Percentiles rank a stretch among this genome's conserved stretches.
Conservation (phyloP, 306 rosid genomes). For the Sphenostylis stenocarpa region DNA sequence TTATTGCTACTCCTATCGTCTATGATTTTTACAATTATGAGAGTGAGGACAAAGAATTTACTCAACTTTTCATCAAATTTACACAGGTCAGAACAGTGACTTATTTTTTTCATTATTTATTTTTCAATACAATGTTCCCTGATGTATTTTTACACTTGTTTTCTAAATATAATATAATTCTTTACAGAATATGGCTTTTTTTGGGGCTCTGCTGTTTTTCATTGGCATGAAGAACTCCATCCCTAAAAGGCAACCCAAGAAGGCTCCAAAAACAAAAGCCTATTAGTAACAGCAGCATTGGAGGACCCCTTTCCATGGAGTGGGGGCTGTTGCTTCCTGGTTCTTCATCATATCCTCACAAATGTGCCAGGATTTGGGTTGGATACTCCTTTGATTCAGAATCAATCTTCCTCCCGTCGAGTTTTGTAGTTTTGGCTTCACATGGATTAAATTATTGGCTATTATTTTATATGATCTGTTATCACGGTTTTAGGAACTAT, state of each 20-base stretch:
- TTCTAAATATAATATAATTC: neutral
- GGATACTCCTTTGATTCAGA: slow-evolving; percentile 17
- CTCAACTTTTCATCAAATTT: slow-evolving; percentile 57
- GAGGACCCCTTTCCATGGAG: slow-evolving; percentile 12
- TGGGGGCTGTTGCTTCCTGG: slow-evolving; percentile 7
- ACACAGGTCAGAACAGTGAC: slow-evolving; percentile 48
- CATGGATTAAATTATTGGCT: slow-evolving; percentile 27
- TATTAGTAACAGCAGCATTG: slow-evolving; percentile 37
- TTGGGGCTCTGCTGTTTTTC: slow-evolving; percentile 67
- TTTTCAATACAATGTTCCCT: neutral
- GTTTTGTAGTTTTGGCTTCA: slow-evolving; percentile 38
- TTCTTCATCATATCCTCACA: slow-evolving; percentile 21
- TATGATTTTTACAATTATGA: slow-evolving; percentile 61
- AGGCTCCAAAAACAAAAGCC: slow-evolving; percentile 56
- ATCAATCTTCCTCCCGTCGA: slow-evolving; percentile 20
- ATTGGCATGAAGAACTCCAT: slow-evolving; percentile 66
- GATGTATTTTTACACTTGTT: neutral
- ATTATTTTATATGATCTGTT: slow-evolving; percentile 15
- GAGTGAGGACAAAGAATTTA: slow-evolving; percentile 45
- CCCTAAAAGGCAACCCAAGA: slow-evolving; percentile 55
- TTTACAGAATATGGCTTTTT: slow-evolving; percentile 66
- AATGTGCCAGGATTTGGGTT: slow-evolving; percentile 8
- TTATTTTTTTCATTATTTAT: neutral
- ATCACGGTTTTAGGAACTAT: slow-evolving; percentile 29
- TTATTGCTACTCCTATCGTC: slow-evolving; percentile 55